Percentiles rank a stretch among this genome's conserved stretches.
Evolutionary conservation across 495 filamentous ascomycete species (phyloP).

Genomic region (Baudoinia panamericana): DNA sequence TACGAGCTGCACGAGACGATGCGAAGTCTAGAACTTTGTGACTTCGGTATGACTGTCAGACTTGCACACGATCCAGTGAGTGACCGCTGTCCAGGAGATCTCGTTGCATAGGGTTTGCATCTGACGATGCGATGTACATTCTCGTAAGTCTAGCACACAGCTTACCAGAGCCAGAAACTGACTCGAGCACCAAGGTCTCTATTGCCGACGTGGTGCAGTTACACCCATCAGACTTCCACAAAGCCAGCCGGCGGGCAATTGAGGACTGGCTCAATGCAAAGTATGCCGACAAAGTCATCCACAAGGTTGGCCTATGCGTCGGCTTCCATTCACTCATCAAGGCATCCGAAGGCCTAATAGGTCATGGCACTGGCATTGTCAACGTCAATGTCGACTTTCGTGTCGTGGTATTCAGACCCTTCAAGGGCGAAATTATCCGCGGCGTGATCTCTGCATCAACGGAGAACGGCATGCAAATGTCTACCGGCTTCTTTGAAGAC

Average conservation of each 20-base stretch:
- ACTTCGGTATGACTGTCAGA: too few species aligned
- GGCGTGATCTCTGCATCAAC: conserved; percentile 65
- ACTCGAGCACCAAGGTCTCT: conserved; percentile 43
- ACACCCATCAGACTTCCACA: conserved; percentile 68
- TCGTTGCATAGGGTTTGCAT: too few species aligned
- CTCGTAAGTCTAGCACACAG: conserved; percentile 9
- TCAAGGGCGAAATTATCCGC: conserved; percentile 77
- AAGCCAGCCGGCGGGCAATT: conserved; percentile 61
- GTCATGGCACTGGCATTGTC: conserved; percentile 75
- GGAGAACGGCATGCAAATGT: conserved; percentile 60
- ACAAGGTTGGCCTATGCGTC: conserved; percentile 82
- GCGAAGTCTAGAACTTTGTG: too few species aligned
- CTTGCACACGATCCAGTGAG: too few species aligned
- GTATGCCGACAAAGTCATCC: conserved; percentile 78
- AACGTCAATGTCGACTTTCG: conserved; percentile 93
- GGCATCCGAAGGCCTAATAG: conserved; percentile 82
- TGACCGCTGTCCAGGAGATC: too few species aligned
- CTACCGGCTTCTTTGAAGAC: conserved; percentile 81
- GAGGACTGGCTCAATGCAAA: conserved; percentile 93
- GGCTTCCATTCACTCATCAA: conserved; percentile 76
- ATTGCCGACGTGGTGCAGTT: conserved; percentile 89
- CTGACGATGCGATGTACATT: conserved; percentile 21
- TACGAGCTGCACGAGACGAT: too few species aligned
- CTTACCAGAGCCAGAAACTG: not conserved
- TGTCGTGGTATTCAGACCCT: conserved; percentile 85